Base-by-base conservation (phyloP, 2,329 filamentous ascomycete genomes). In the Cladosporium velox region DNA sequence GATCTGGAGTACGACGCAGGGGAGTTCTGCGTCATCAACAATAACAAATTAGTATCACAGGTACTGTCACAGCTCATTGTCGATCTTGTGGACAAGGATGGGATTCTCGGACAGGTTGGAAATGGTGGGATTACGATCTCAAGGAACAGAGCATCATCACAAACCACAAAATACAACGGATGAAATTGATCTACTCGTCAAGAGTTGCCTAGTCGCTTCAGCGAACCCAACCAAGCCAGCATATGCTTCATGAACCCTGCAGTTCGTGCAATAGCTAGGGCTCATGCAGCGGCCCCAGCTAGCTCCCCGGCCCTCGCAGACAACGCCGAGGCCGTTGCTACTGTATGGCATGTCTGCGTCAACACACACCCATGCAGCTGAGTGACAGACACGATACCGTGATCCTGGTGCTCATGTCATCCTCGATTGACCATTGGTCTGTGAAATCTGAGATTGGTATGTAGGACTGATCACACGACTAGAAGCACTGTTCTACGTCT, bases 221-320 rank as follows among this genome's bases (percentile, higher is more conserved):
- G 41, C 41, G 41, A 47, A 47, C 41, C n/a, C 41, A 21, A 47
- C 41, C 41, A 47, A 21, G 41, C 41, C n/a, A 47, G 21, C n/a
- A 24, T 21, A 44, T 21, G 21, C 41, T 47, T 47, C 41, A 47
- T 47, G 52, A 32, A 30, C 52, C 52, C 52, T 55, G 52, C 52
- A 32, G 18, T 55, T 30, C 52, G n/a, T 55, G 52, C 28, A 30
- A 55, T 55, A 32, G 11, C n/a, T 34, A 55, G 52, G 28, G 28
- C 52, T 55, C 28, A 55, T 55, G 52, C 28, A 34, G 52, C 52
- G 32, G 28, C 14, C 51, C 28, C 30, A 32, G 52, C 52, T 55
- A 55, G 52, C 52, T 55, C 52, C 51, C 52, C 52, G 28, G 30
- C n/a, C 26, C 15, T 55, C 52, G 52, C 52, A 55, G 52, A 55